Percentiles rank a stretch among this genome's conserved stretches.
Conservation (phyloP, 306 rosid species). For the Cicer pinnatifidum region DNA sequence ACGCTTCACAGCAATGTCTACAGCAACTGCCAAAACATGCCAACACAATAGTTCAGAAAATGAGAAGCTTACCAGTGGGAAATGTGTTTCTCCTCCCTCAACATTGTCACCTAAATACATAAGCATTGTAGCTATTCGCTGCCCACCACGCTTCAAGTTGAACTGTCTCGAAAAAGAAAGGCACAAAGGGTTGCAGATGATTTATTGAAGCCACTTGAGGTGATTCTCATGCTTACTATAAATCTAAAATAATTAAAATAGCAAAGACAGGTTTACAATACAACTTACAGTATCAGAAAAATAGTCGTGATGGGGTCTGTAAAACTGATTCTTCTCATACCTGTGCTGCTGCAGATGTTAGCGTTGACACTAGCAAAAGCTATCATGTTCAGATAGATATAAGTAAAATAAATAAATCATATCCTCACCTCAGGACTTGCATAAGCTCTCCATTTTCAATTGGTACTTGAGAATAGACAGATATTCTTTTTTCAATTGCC, state of each 20-base stretch:
- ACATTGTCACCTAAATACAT: slow-evolving; percentile 90
- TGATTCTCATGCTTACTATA: slow-evolving; percentile 23
- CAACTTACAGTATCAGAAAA: slow-evolving; percentile 91
- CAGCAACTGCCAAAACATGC: slow-evolving; percentile 36
- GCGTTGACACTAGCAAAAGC: slow-evolving; percentile 49
- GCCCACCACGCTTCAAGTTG: slow-evolving; percentile 99
- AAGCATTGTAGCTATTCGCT: slow-evolving; percentile 92
- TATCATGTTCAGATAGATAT: slow-evolving; percentile 35
- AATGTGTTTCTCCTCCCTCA: slow-evolving; percentile 97
- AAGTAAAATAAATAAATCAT: slow-evolving; percentile 39
- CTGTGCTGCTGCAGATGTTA: slow-evolving; percentile 95
- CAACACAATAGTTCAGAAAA: slow-evolving; percentile 42
- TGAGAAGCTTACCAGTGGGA: slow-evolving; percentile 70
- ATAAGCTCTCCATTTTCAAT: slow-evolving; percentile 91
- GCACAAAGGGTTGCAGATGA: slow-evolving; percentile 14
- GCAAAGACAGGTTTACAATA: slow-evolving; percentile 36
- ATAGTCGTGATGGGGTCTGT: slow-evolving; percentile 95
- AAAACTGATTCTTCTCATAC: slow-evolving; percentile 87
- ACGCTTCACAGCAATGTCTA: slow-evolving; percentile 33
- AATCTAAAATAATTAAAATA: slow-evolving; percentile 24
- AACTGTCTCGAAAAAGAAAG: slow-evolving; percentile 56
- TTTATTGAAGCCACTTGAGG: slow-evolving; percentile 42
- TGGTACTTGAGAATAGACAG: slow-evolving; percentile 91
- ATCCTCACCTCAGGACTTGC: slow-evolving; percentile 87
- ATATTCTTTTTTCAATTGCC: slow-evolving; percentile 97